Evolutionary conservation across 257 asterid species (phyloP).

Genomic region (Osmanthus fragrans): DNA sequence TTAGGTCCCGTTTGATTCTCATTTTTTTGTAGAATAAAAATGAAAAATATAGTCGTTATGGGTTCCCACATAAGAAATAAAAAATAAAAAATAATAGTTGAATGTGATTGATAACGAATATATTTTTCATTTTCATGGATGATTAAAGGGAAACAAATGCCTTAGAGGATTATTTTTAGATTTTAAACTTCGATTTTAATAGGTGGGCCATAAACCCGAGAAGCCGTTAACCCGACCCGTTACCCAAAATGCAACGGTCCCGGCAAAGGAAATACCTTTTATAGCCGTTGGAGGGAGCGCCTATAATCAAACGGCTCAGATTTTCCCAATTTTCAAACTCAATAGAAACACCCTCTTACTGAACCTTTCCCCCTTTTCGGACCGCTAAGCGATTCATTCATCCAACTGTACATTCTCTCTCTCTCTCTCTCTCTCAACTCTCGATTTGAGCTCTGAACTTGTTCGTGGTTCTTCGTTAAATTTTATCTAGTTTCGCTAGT

Average conservation of each 20-base stretch:
- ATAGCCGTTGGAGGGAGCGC: conserved; percentile 46
- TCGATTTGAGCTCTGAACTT: conserved; percentile 22
- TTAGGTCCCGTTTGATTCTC: no score
- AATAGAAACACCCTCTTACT: background rate
- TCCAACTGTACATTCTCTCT: conserved; percentile 14
- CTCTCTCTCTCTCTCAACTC: conserved; percentile 23
- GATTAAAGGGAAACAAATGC: no score
- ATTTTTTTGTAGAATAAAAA: no score
- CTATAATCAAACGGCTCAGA: conserved; percentile 35
- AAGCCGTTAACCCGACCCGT: background rate
- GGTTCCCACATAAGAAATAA: no score
- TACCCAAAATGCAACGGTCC: background rate
- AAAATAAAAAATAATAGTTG: no score
- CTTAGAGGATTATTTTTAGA: no score
- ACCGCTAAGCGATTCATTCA: conserved; percentile 35
- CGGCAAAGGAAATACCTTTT: background rate
- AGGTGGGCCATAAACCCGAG: background rate
- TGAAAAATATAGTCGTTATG: no score
- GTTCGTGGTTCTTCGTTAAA: background rate
- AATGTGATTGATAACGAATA: no score
- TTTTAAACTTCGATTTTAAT: no score
- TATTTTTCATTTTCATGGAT: no score
- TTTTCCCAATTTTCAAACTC: conserved; percentile 37
- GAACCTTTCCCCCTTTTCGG: background rate
- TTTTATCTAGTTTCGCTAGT: conserved; percentile 6